phyloP scores from a whole-genome alignment of 345 rosid genomes.

The Zanthoxylum bungeanum region DNA sequence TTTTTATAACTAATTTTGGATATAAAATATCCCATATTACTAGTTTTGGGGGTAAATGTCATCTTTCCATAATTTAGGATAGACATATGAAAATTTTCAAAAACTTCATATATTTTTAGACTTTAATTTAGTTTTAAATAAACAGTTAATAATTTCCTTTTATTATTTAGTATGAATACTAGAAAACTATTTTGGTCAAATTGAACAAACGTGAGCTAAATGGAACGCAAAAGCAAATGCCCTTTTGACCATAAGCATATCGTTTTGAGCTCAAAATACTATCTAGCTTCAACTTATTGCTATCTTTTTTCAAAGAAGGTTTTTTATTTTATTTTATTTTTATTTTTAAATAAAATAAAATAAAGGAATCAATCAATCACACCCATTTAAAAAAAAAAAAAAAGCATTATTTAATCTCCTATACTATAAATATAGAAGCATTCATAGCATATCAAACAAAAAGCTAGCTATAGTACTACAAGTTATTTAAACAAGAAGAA shows the following conservation, averaged over 20 bases:
- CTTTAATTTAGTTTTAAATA: too few relatives aligned
- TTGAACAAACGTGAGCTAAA: not conserved
- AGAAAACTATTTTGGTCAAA: not conserved
- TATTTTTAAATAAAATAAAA: too few relatives aligned
- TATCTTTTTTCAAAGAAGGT: not conserved
- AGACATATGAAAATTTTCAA: too few relatives aligned
- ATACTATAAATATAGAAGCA: not conserved
- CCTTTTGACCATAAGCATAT: slow-evolving; percentile 1
- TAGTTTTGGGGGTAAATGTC: too few relatives aligned
- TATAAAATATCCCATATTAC: too few relatives aligned
- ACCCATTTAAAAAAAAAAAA: not conserved
- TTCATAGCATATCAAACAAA: not conserved
- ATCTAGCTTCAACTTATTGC: not conserved
- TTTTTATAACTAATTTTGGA: too few relatives aligned
- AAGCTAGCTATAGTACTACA: too few relatives aligned
- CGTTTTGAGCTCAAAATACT: not conserved
- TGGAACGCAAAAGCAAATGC: not conserved
- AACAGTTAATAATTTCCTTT: not conserved
- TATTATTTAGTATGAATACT: not conserved
- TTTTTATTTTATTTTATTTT: too few relatives aligned
- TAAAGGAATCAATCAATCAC: slow-evolving; percentile 1
- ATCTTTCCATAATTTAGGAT: too few relatives aligned
- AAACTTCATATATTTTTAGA: too few relatives aligned
- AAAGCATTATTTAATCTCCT: not conserved
- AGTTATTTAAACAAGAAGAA: not conserved